Evolutionary conservation across 768 basidiomycete genomes (phyloP), one percentile per base, ranked within the genome.

Genomic region (Steccherinum ochraceum): DNA sequence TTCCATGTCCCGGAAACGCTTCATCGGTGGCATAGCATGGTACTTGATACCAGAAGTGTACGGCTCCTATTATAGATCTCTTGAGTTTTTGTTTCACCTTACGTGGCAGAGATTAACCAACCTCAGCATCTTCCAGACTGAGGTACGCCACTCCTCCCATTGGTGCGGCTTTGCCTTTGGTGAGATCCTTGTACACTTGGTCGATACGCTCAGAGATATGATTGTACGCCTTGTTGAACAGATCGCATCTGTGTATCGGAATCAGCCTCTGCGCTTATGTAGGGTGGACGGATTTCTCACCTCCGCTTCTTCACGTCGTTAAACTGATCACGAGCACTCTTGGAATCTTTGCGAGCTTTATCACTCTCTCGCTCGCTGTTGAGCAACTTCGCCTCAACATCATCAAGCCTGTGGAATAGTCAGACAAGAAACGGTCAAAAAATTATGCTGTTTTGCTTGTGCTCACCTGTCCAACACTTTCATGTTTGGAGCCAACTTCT

Each of bases 1-100:
- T 52, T 97, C 94, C 94, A 98, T 98, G 64, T 98, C 96, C 54
- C 94, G 80, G 78, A 98, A 98, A 2, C 93, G 88, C 66, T 99
- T 99, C 86, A 97, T 95, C 0, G 96, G 96, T 0, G 96, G 96
- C 96, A 98, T 99, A 1, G 95, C 94, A 62, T 98, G 95, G 64
- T 98, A 98, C 67, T 96, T 97, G 72, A 99, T 91, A 49, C 96
- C 92, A 30, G 80, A 83, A 19, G 73, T 74, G 56, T 93, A 93
- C 1, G 91, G 90, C 68, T 90, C 88, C 88, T 89, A 21, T 16
- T 12, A 40, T 5, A 42, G 1, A 10, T 3, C 2, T 26, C 40
- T 45, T 24, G n/a, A 30, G 35, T 39, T n/a, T 39, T n/a, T n/a
- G 35, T 39, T 11, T 39, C 35, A 11, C n/a, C 35, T n/a, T n/a